Conservation (phyloP, 345 rosid species). For the Corymbia maculata region DNA sequence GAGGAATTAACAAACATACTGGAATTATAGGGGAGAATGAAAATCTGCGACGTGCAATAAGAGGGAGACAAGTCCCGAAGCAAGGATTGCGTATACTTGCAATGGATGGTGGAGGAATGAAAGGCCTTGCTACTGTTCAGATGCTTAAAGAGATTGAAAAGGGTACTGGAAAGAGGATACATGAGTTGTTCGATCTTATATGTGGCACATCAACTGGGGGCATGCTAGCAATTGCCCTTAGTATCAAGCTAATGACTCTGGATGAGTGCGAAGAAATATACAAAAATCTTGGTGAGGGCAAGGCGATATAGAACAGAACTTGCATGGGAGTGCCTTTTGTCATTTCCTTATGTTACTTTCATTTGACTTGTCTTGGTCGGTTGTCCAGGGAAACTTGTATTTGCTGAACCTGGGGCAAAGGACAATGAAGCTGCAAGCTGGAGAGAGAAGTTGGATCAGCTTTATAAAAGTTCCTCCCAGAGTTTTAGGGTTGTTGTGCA, state of each 20-base stretch:
- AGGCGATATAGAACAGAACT: background rate
- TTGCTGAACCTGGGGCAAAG: slow-evolving; percentile 90
- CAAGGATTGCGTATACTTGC: slow-evolving; percentile 94
- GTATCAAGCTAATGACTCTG: slow-evolving; percentile 84
- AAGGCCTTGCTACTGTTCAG: slow-evolving; percentile 96
- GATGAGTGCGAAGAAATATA: slow-evolving; percentile 92
- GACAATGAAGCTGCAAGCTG: slow-evolving; percentile 98
- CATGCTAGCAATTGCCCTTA: slow-evolving; percentile 97
- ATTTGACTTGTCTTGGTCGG: background rate
- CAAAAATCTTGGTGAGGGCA: slow-evolving; percentile 80
- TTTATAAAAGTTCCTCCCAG: slow-evolving; percentile 97
- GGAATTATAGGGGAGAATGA: slow-evolving; percentile 84
- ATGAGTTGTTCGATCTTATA: slow-evolving; percentile 92
- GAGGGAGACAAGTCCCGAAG: slow-evolving; percentile 82
- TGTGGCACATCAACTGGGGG: slow-evolving; percentile 99
- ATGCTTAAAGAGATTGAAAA: slow-evolving; percentile 95
- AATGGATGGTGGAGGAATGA: slow-evolving; percentile 99
- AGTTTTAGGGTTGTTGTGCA: slow-evolving; percentile 98
- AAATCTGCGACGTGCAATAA: slow-evolving; percentile 78
- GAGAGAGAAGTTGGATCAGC: slow-evolving; percentile 97
- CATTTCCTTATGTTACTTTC: background rate
- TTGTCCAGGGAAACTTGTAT: slow-evolving; percentile 85
- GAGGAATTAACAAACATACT: background rate
- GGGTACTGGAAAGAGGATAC: slow-evolving; percentile 91
- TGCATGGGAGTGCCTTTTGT: background rate